These are phyloP conservation scores for Aulographum hederae DNA, from an alignment of 2,329 filamentous ascomycete species.

Conservation along the genomic window DNA sequence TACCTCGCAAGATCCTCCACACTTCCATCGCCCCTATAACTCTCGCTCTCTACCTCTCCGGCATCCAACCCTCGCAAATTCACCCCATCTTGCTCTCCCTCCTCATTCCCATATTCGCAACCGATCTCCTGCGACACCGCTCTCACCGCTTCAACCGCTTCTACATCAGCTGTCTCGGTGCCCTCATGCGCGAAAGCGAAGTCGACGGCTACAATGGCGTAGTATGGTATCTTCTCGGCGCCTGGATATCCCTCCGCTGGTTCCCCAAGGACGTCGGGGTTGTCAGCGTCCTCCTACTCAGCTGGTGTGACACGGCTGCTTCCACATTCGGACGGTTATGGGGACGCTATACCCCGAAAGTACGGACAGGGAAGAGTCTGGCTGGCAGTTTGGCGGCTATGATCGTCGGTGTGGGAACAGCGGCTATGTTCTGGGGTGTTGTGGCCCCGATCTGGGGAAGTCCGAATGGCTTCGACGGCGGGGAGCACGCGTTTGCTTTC, in stretches of 20 bases:
- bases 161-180: conserved; percentile 71
- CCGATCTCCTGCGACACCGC: conserved; percentile 68
- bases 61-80: conserved; percentile 58
- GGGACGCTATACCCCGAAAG: conserved; percentile 70
- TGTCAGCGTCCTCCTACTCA: conserved; percentile 74
- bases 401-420: conserved; percentile 63
- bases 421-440: conserved; percentile 75
- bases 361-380: conserved; percentile 77
- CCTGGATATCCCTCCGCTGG: conserved; percentile 69
- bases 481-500: conserved; percentile 57
- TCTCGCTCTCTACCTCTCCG: conserved; percentile 65
- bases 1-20: conserved; percentile 82
- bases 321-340: conserved; percentile 85
- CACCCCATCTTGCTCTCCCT: conserved; percentile 68
- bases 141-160: conserved; percentile 67
- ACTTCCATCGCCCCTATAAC: conserved; percentile 94
- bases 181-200: conserved; percentile 93
- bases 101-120: conserved; percentile 66
- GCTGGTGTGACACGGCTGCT: conserved; percentile 95
- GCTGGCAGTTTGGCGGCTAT: conserved; percentile 79
- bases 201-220: conserved; percentile 91
- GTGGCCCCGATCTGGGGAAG: conserved; percentile 39
- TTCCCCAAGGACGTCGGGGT: conserved; percentile 89
- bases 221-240: conserved; percentile 86
- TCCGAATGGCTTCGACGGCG: conserved; percentile 15